phyloP scores from a whole-genome alignment of 345 rosid genomes.

The Eucalyptus polyanthemos region DNA sequence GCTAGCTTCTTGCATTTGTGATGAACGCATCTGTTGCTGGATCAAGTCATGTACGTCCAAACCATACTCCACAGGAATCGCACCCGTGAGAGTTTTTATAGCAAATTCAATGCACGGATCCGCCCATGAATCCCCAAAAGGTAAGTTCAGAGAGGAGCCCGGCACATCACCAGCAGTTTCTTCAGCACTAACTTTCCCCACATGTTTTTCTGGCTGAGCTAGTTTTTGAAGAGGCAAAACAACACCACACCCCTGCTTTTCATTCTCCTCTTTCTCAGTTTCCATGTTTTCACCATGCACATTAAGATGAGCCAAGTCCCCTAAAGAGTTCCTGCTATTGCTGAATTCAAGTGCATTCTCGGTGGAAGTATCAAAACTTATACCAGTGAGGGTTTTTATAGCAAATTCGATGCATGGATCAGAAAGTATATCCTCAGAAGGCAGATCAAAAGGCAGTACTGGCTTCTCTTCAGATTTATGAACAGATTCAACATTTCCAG shows the following conservation, averaged over 20 bases:
- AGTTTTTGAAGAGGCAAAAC: not conserved
- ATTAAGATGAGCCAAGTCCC: not conserved
- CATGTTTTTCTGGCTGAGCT: not conserved
- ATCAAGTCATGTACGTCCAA: slow-evolving; percentile 14
- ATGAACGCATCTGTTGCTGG: slow-evolving; percentile 16
- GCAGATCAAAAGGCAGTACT: slow-evolving; percentile 19
- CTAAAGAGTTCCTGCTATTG: not conserved
- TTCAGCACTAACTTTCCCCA: not conserved
- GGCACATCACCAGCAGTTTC: slow-evolving; percentile 12
- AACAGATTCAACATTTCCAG: slow-evolving; percentile 4
- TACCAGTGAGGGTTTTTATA: slow-evolving; percentile 77
- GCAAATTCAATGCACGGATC: slow-evolving; percentile 98
- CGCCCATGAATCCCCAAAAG: slow-evolving; percentile 42
- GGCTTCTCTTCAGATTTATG: not conserved
- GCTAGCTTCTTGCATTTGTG: slow-evolving; percentile 17
- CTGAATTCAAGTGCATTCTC: slow-evolving; percentile 13
- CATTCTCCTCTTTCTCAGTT: not conserved
- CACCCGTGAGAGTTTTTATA: slow-evolving; percentile 75
- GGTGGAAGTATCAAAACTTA: slow-evolving; percentile 21
- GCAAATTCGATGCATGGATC: slow-evolving; percentile 99
- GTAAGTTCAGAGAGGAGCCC: slow-evolving; percentile 8
- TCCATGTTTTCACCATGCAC: not conserved
- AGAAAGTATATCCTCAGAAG: slow-evolving; percentile 62
- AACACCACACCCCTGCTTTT: slow-evolving; percentile 3
- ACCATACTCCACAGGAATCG: slow-evolving; percentile 51